Base-by-base conservation (phyloP, 1,139 yeast species). In the Lodderomyces margitis region DNA sequence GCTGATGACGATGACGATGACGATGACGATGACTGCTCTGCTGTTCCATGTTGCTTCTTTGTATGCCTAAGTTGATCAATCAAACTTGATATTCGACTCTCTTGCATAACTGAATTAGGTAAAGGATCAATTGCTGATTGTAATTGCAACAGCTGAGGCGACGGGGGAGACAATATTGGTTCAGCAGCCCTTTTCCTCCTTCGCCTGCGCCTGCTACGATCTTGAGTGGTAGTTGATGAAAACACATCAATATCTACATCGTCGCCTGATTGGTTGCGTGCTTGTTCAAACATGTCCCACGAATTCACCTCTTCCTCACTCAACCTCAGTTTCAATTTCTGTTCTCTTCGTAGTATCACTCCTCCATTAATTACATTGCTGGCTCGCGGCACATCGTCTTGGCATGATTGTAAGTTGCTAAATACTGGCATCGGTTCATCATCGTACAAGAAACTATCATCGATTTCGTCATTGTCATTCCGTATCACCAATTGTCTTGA, bases 261-360 rank as follows among this genome's bases (percentile, higher is more conserved):
- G 14, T 39, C 46, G n/a, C 40, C 39, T 17, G 34, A 19, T 5
- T 42, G 39, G 10, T 40, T 44, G 27, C 66, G 52, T 1, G 64
- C 70, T 38, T 53, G 54, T 4, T 71, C 74, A 46, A 70, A 70
- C 33, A 61, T 42, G 19, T 62, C 64, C 78, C 78, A 72, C 1
- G 76, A 62, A 36, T 55, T 55, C 5, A 58, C 48, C 45, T 72
- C 78, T 20, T 70, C 78, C 10, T 57, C 50, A 1, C 70, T 58
- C 16, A 70, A 51, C 30, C 52, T 55, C 40, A 62, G 59, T 7
- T 54, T 44, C 24, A 60, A 68, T 15, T 64, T 57, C 19, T 57
- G 57, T 45, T 70, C 77, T 36, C 67, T 59, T 37, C 78, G 52
- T 19, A 61, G 56, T 9, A 68, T 47, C 1, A 67, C 67, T 0